These are phyloP conservation scores for Gleditsia sinensis DNA, from an alignment of 306 rosid species.

Conservation along the genomic window DNA sequence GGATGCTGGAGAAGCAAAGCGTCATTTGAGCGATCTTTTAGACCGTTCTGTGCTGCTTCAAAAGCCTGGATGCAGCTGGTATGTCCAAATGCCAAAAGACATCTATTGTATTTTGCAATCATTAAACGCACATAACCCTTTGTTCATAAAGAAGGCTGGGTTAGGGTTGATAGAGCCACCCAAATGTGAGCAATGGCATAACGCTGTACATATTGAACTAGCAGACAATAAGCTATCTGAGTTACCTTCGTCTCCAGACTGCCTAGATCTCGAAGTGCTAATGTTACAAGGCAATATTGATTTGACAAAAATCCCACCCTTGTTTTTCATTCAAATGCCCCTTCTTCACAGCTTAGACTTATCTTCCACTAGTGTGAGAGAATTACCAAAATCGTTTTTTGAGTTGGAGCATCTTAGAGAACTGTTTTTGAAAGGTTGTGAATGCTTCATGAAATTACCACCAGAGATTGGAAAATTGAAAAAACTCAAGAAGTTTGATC, in stretches of 20 bases:
- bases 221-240: slow-evolving; percentile 9
- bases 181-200: neutral
- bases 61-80: too few relatives aligned
- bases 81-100: neutral
- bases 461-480: neutral
- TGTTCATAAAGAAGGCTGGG: neutral
- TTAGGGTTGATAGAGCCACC: neutral
- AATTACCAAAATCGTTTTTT: neutral
- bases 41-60: neutral
- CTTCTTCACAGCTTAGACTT: slow-evolving; percentile 10
- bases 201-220: neutral
- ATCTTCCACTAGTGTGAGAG: neutral
- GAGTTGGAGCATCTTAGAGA: neutral
- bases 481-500: neutral
- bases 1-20: neutral
- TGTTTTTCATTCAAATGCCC: neutral
- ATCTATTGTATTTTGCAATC: neutral
- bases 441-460: neutral
- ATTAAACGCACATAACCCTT: neutral
- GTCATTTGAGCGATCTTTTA: neutral
- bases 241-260: slow-evolving; percentile 16
- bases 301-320: neutral
- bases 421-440: neutral
- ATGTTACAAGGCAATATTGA: neutral
- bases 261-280: neutral